These are phyloP conservation scores for Apiospora phragmitis DNA, from an alignment of 2,329 filamentous ascomycete species.

Conservation along the genomic window DNA sequence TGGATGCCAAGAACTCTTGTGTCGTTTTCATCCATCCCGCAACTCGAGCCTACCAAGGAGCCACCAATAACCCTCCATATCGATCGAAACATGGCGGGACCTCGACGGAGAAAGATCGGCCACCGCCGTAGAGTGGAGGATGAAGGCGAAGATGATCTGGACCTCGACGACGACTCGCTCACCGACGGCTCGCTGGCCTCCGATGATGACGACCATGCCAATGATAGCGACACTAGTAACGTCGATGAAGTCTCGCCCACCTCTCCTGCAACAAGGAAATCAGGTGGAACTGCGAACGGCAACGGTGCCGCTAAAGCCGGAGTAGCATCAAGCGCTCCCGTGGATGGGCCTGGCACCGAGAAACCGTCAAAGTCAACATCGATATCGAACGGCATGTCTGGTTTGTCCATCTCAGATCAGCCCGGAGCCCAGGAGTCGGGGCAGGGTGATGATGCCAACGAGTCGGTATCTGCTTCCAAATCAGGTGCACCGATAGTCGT, in stretches of 20 bases:
- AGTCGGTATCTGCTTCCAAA: conserved; percentile 37
- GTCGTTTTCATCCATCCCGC: background rate
- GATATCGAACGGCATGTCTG: conserved; percentile 40
- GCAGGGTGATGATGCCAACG: conserved; percentile 45
- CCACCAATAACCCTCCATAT: background rate
- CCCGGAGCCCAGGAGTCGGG: conserved; percentile 33
- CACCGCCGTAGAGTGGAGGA: conserved; percentile 69
- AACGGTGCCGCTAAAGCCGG: conserved; percentile 29
- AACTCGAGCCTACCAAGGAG: background rate
- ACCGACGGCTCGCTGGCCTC: conserved; percentile 64
- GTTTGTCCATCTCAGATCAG: conserved; percentile 47
- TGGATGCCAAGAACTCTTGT: conserved; percentile 4
- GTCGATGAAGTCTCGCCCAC: conserved; percentile 57
- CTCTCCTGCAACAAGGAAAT: conserved; percentile 28
- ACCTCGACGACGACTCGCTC: conserved; percentile 65
- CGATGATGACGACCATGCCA: conserved; percentile 60
- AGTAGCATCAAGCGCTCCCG: conserved; percentile 22
- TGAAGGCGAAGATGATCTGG: conserved; percentile 69
- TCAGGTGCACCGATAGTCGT: conserved; percentile 53
- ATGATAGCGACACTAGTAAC: conserved; percentile 66
- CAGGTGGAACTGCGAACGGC: conserved; percentile 21
- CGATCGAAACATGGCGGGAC: conserved; percentile 43
- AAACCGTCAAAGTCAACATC: conserved; percentile 36
- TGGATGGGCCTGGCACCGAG: conserved; percentile 30
- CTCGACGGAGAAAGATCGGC: conserved; percentile 65